These are phyloP conservation scores for Nitzschia putrida DNA, from an alignment of 108 stramenopile genomes.

Conservation along the genomic window DNA sequence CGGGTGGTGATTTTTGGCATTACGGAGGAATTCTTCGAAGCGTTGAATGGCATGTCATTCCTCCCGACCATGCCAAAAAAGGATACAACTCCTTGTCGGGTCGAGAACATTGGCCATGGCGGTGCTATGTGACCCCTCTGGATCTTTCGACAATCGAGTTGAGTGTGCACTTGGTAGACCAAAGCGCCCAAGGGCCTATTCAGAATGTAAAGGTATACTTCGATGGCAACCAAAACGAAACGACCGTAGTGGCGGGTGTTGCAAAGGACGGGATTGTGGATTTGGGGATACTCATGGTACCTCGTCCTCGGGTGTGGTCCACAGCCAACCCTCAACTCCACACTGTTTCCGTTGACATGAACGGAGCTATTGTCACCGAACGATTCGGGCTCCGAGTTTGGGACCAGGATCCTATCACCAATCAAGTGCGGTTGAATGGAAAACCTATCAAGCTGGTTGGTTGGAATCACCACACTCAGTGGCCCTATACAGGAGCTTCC, in stretches of 20 bases:
- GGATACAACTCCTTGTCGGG: too few relatives aligned
- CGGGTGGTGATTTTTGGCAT: conserved; percentile 55
- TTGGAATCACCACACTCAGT: conserved; percentile 55
- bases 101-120: conserved; percentile 31
- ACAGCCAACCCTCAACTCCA: conserved; percentile 34
- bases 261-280: conserved; percentile 13
- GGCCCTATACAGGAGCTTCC: conserved; percentile 40
- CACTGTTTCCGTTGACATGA: conserved; percentile 25
- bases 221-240: conserved; percentile 3
- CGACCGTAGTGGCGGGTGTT: background rate
- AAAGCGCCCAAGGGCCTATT: background rate
- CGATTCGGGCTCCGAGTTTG: conserved; percentile 43
- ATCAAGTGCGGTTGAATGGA: conserved; percentile 40
- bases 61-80: background rate
- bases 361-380: conserved; percentile 34
- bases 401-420: background rate
- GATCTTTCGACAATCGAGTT: conserved; percentile 20
- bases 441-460: conserved; percentile 43
- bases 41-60: conserved; percentile 41
- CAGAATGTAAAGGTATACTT: background rate
- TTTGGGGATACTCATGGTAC: conserved; percentile 22
- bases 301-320: conserved; percentile 39
- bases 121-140: conserved; percentile 28
- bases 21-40: conserved; percentile 43
- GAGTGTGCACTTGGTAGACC: conserved; percentile 12